phyloP scores from a whole-genome alignment of 2,329 filamentous ascomycete species.

The Scolecobasidium constrictum region DNA sequence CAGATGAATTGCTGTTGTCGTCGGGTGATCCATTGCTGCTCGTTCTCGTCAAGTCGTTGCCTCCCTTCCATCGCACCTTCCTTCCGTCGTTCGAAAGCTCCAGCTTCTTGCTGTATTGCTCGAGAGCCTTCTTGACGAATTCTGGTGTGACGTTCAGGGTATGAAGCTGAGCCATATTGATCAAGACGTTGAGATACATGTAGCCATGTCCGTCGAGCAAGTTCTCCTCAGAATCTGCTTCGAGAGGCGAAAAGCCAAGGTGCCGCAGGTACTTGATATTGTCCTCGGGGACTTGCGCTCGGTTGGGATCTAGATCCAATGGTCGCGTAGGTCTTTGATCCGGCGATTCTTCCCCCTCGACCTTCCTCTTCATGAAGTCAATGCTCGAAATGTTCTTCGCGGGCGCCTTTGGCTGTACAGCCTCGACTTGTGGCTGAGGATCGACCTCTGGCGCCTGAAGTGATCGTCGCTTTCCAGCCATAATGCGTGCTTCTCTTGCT shows the following conservation, averaged over 20 bases:
- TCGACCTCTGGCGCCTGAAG: conserved; percentile 8
- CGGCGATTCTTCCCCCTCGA: conserved; percentile 1
- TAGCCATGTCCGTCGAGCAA: conserved; percentile 61
- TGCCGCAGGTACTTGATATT: conserved; percentile 74
- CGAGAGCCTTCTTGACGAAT: conserved; percentile 63
- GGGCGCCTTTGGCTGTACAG: background rate
- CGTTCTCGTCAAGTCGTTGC: conserved; percentile 51
- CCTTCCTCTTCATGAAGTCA: background rate
- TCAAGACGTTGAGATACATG: conserved; percentile 72
- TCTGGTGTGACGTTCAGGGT: conserved; percentile 72
- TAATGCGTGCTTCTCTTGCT: conserved; percentile 34
- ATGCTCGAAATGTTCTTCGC: background rate
- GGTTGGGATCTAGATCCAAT: conserved; percentile 65
- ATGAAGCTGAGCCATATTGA: conserved; percentile 74
- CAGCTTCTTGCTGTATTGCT: conserved; percentile 60
- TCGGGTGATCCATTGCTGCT: conserved; percentile 48
- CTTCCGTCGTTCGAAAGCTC: conserved; percentile 68
- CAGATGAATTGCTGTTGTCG: conserved; percentile 37
- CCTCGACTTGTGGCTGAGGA: conserved; percentile 8
- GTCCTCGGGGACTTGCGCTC: conserved; percentile 62
- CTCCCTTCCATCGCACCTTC: conserved; percentile 71
- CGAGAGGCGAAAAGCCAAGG: conserved; percentile 54
- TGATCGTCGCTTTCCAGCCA: conserved; percentile 18
- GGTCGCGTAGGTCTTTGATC: conserved; percentile 71
- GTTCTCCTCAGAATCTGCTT: conserved; percentile 38